Conservation (phyloP, 1,139 yeast species). For the Taiozyma onychis region DNA sequence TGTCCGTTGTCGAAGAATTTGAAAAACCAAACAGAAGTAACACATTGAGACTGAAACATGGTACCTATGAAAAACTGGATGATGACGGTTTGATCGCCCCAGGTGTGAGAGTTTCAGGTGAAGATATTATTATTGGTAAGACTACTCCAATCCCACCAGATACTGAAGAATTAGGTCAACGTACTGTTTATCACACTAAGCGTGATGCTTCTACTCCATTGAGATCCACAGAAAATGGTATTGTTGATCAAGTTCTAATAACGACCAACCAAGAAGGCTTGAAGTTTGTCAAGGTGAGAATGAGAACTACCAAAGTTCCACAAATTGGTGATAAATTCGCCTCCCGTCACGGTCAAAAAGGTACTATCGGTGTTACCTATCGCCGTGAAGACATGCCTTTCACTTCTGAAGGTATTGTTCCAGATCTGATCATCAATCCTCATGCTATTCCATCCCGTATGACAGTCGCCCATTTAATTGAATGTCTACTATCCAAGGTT, state of each 20-base stretch:
- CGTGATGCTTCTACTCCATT: slow-evolving; percentile 98
- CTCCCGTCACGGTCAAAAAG: slow-evolving; percentile 99
- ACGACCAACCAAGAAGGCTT: slow-evolving; percentile 98
- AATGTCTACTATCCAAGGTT: slow-evolving; percentile 92
- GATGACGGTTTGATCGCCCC: slow-evolving; percentile 98
- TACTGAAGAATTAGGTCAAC: slow-evolving; percentile 95
- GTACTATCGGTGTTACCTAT: slow-evolving; percentile 98
- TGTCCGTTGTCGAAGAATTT: slow-evolving; percentile 94
- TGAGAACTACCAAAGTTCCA: slow-evolving; percentile 97
- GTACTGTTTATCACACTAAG: slow-evolving; percentile 96
- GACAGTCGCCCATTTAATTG: slow-evolving; percentile 99
- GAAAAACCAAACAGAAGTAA: slow-evolving; percentile 95
- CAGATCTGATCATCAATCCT: slow-evolving; percentile 95
- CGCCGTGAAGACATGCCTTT: slow-evolving; percentile 99
- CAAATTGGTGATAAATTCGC: slow-evolving; percentile 99
- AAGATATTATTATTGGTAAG: slow-evolving; percentile 96
- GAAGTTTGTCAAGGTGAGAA: slow-evolving; percentile 94
- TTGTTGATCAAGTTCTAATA: slow-evolving; percentile 93
- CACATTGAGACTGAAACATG: slow-evolving; percentile 92
- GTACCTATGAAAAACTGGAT: slow-evolving; percentile 95
- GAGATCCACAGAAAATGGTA: slow-evolving; percentile 96
- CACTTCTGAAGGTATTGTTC: slow-evolving; percentile 93
- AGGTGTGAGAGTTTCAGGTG: slow-evolving; percentile 98
- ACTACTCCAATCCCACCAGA: slow-evolving; percentile 99
- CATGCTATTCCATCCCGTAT: slow-evolving; percentile 99